Base-by-base conservation (phyloP, 106 monocot genomes). In the Hemerocallis citrina region DNA sequence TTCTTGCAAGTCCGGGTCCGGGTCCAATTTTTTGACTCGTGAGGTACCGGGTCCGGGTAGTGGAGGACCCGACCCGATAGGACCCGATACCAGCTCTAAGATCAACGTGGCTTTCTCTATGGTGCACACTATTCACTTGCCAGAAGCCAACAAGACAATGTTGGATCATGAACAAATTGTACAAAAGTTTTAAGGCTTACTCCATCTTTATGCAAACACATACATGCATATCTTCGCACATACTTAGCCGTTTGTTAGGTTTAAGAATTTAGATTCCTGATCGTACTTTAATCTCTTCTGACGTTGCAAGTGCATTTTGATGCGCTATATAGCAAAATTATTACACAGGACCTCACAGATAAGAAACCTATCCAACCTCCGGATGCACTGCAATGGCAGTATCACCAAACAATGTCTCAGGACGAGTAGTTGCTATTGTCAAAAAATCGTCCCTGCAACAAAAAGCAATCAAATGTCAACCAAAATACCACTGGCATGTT, bases 381-480 rank as follows among this genome's bases (percentile, higher is more conserved):
- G 95, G 95, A 77, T 96, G 69, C 22, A 96, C 95, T 47, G 90
- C 95, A 73, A 96, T 65, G 32, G 95, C 95, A 67, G 76, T 79
- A 70, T 96, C 95, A 34, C 81, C 95, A 90, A 96, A 96, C 28
- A 96, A 43, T 61, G 95, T 96, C 70, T 96, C 95, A 4, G 95
- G 95, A 32, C 95, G 72, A 50, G 95, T 96, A 30, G 95, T 96
- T 54, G 95, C 95, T 32, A 96, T 77, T 55, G 90, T 96, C 69
- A 96, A 55, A 75, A 34, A 96, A 32, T 96, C 90, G 69, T 46
- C 59, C 73, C 95, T 96, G 55, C 29, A 70, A 30, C 22, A 71
- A 29, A 16, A 62, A 73, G 33, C 23, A 30, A 55, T 8, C 13
- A 59, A 19, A 16, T 13, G 35, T 41, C 7, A 65, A 14, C 24